phyloP scores from a whole-genome alignment of 768 basidiomycete genomes.

The Termitomyces sp. region DNA sequence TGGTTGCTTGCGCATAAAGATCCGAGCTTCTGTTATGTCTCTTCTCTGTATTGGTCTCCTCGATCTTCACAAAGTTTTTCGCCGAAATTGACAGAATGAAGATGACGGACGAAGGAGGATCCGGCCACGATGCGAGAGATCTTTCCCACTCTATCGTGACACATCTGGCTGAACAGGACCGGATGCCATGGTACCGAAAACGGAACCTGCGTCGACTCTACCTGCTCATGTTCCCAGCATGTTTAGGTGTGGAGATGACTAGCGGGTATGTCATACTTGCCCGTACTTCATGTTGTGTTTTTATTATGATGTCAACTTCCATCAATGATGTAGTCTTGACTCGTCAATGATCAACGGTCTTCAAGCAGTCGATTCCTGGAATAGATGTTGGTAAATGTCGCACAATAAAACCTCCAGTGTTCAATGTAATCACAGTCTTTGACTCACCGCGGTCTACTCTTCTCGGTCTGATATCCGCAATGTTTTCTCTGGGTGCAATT shows the following conservation, averaged over 20 bases:
- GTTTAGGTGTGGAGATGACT: conserved; percentile 59
- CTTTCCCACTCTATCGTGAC: conserved; percentile 27
- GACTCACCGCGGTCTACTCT: conserved; percentile 44
- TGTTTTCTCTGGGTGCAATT: conserved; percentile 56
- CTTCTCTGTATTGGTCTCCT: neutral
- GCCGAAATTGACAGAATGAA: neutral
- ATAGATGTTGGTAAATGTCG: conserved; percentile 32
- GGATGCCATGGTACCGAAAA: conserved; percentile 55
- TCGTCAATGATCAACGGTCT: conserved; percentile 60
- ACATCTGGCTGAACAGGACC: conserved; percentile 38
- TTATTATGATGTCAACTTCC: neutral
- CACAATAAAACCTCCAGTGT: neutral
- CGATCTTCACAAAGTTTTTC: neutral
- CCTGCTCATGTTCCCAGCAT: conserved; percentile 48
- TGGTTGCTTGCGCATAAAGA: neutral
- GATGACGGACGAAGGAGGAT: neutral
- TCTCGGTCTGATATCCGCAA: conserved; percentile 49
- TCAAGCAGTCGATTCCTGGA: conserved; percentile 54
- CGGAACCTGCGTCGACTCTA: conserved; percentile 52
- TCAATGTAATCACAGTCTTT: conserved; percentile 33
- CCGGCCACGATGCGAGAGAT: neutral
- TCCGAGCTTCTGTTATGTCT: neutral
- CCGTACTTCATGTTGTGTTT: neutral
- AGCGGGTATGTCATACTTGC: conserved; percentile 35
- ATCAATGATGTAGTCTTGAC: conserved; percentile 34